Conservation (phyloP, 2,329 filamentous ascomycete species). For the Penicillium sp. region DNA sequence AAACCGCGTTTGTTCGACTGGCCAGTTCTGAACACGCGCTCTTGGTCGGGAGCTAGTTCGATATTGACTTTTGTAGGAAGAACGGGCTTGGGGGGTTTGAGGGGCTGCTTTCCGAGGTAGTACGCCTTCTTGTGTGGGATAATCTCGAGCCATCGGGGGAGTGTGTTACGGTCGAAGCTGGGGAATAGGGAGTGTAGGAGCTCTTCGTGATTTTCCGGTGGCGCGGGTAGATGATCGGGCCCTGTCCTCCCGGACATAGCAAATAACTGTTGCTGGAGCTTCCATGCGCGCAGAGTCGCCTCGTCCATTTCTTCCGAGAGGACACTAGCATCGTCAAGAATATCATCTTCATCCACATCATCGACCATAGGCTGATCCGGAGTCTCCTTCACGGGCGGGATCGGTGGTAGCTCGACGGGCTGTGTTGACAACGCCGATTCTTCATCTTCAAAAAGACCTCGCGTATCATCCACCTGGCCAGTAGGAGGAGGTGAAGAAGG, state of each 20-base stretch:
- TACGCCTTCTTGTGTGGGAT: conserved; percentile 79
- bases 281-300: conserved; percentile 47
- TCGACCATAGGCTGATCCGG: conserved; percentile 31
- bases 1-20: conserved; percentile 57
- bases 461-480: conserved; percentile 36
- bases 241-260: conserved; percentile 48
- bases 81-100: conserved; percentile 78
- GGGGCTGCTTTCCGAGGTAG: conserved; percentile 76
- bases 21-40: conserved; percentile 80
- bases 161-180: conserved; percentile 72
- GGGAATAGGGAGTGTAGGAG: conserved; percentile 80
- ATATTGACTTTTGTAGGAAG: conserved; percentile 85
- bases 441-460: conserved; percentile 41
- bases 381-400: conserved; percentile 22
- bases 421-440: conserved; percentile 22
- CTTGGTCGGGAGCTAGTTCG: conserved; percentile 83
- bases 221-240: conserved; percentile 66
- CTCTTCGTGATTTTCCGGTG: conserved; percentile 73
- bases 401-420: conserved; percentile 25
- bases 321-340: conserved; percentile 35
- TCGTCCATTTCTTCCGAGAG: conserved; percentile 48
- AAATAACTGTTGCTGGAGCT: conserved; percentile 52
- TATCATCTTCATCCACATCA: conserved; percentile 33
- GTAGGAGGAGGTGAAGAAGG: conserved; percentile 39
- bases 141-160: conserved; percentile 79